Evolutionary conservation across 225 moss, liverwort and hornwort genomes (phyloP), one percentile per base, ranked within the genome.

Genomic region (Marchantia polymorpha): DNA sequence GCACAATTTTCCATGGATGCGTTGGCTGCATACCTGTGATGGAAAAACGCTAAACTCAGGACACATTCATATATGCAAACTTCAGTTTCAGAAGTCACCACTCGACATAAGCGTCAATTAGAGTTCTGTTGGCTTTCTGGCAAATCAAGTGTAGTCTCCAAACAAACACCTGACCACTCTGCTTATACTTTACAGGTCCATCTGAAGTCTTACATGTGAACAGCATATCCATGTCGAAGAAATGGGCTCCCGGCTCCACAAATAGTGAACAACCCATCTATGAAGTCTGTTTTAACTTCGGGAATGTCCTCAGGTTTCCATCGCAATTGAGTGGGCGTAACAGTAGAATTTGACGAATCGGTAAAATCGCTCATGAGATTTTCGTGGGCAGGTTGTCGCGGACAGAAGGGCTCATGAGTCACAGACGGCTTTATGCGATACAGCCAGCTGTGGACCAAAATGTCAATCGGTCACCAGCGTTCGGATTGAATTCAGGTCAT

Each of bases 391-490:
- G 91, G 88, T 69, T 91, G 81, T 39, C 92, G 89, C 29, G 87
- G 87, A 81, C 84, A 83, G 77, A 94, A 96, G 60, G 96, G 96
- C 78, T 96, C 96, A 79, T 96, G 96, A 55, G 96, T 94, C 67
- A 96, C 96, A 2, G 96, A 96, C 10, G 96, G 96, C 81, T 92
- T 94, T 64, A 94, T 92, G 55, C 96, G 92, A 78, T 96, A 96
- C 12, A 96, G 89, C 96, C 96, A 96, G 74, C 94, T 96, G 89
- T 58, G 25, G 76, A 30, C 23, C 67, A 58, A 30, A 3, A 75
- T 59, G 20, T 13, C 56, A 75, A 39, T 19, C 58, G 59, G 4
- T 9, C 9, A 75, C 39, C 59, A 58, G 59, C 0, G 3, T 39
- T 29, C 30, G 30, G 39, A 39, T 2, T 39, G 2, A 39, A 39